Base-by-base conservation (phyloP, 768 basidiomycete genomes). In the Tricholoma saponaceum region DNA sequence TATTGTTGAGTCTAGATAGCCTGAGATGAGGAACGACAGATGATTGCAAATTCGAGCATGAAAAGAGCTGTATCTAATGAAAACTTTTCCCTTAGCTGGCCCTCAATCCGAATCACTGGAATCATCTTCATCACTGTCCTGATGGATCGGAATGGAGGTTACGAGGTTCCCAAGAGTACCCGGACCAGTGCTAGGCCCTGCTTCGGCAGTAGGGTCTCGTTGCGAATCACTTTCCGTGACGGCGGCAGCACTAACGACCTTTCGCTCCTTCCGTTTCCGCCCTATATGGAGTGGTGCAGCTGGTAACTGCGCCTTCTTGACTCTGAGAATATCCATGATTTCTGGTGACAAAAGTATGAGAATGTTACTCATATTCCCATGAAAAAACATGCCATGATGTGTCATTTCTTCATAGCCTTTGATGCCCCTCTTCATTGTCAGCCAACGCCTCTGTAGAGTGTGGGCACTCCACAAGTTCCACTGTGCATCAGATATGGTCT, bases 401-500 rank as follows among this genome's bases (percentile, higher is more conserved):
- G 87, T 80, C 90, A 92, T 92, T 49, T 89, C 82, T 68, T 91
- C 89, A 62, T 82, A 80, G 18, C 87, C 89, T 67, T 87, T 89
- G 58, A 92, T 80, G 54, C 87, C 74, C 56, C 80, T 78, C 66
- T 92, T 92, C 84, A 92, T 83, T 0, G 87, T 87, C 49, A 85
- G 67, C 90, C 90, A 93, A 51, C 89, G 85, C 37, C 89, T 80
- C 62, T 92, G 90, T 33, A 93, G 74, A 13, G 81, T 77, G 65
- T 93, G 91, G 0, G 89, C 83, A 68, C 90, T 92, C 89, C 89
- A 92, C 8, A 90, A 67, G 63, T 92, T 90, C 90, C 90, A 92
- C 57, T 86, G 77, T 14, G 82, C 66, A 67, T 94, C 91, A 1
- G 83, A 74, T 10, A 93, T 74, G 16, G 79, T 78, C 66, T 90